Evolutionary conservation across 2,329 filamentous ascomycete species (phyloP).

Genomic region (Trichothecium roseum): DNA sequence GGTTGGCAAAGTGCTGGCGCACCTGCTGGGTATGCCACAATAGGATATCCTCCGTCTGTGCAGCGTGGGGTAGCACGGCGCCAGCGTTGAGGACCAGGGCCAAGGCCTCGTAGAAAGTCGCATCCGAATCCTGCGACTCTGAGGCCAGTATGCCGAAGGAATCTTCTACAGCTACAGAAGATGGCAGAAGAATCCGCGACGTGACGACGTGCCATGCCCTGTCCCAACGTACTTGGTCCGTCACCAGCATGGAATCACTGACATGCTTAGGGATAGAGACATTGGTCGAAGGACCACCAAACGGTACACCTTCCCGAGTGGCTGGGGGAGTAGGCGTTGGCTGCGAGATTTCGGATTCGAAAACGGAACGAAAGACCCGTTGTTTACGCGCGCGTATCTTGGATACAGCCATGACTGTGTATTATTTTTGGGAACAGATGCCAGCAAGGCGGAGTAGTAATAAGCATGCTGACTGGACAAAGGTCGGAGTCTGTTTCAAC

Average conservation of each 20-base stretch:
- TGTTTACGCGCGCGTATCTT: conserved; percentile 36
- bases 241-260: conserved; percentile 7
- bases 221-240: conserved; percentile 48
- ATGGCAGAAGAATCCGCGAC: conserved; percentile 42
- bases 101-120: conserved; percentile 40
- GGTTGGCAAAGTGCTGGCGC: conserved; percentile 47
- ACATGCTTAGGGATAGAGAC: conserved; percentile 6
- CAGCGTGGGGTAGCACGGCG: conserved; percentile 34
- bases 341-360: conserved; percentile 39
- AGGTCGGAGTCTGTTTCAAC: too few relatives aligned
- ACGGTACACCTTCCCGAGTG: conserved; percentile 31
- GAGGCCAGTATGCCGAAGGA: conserved; percentile 38
- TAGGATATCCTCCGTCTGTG: conserved; percentile 44
- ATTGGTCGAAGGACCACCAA: conserved; percentile 27
- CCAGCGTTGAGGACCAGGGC: conserved; percentile 40
- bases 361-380: conserved; percentile 44
- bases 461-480: neutral
- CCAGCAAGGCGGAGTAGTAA: too few relatives aligned
- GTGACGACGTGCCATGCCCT: conserved; percentile 54
- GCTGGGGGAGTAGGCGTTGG: conserved; percentile 33
- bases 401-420: conserved; percentile 25
- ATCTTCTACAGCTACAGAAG: conserved; percentile 43
- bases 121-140: conserved; percentile 29
- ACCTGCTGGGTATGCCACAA: conserved; percentile 53
- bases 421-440: conserved; percentile 1